These are phyloP conservation scores for Teunomyces gatunensis DNA, from an alignment of 805 yeast genomes.

Conservation along the genomic window DNA sequence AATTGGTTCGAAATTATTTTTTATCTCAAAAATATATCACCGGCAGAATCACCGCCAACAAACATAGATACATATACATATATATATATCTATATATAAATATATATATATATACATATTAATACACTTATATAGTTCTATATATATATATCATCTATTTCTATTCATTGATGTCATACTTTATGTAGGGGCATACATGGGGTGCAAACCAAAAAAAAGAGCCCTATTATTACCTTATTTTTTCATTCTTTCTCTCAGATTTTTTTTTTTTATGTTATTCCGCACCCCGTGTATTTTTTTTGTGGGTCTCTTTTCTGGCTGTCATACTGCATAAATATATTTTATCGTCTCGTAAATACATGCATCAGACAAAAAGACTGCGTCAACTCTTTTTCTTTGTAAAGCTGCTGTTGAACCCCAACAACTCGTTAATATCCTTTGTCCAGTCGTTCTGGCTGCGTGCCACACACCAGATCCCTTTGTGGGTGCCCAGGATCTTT, in stretches of 20 bases:
- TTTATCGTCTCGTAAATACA: background rate
- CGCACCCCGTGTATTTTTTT: background rate
- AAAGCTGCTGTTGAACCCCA: conserved; percentile 87
- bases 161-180: too few relatives aligned
- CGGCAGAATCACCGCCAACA: too few relatives aligned
- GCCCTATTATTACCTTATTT: background rate
- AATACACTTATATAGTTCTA: too few relatives aligned
- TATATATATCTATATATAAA: too few relatives aligned
- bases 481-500: background rate
- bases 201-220: background rate
- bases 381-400: conserved; percentile 33
- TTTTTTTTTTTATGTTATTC: background rate
- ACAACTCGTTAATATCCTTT: conserved; percentile 76
- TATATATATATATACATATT: too few relatives aligned
- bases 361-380: background rate
- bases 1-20: background rate
- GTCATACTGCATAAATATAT: background rate
- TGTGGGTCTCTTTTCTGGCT: background rate
- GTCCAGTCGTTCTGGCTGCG: conserved; percentile 88
- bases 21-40: background rate
- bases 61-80: too few relatives aligned
- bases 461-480: conserved; percentile 86
- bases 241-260: background rate
- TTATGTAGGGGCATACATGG: background rate
- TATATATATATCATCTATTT: too few relatives aligned